These are phyloP conservation scores for Fraxinus greggii DNA, from an alignment of 305 asterid species.

Conservation along the genomic window DNA sequence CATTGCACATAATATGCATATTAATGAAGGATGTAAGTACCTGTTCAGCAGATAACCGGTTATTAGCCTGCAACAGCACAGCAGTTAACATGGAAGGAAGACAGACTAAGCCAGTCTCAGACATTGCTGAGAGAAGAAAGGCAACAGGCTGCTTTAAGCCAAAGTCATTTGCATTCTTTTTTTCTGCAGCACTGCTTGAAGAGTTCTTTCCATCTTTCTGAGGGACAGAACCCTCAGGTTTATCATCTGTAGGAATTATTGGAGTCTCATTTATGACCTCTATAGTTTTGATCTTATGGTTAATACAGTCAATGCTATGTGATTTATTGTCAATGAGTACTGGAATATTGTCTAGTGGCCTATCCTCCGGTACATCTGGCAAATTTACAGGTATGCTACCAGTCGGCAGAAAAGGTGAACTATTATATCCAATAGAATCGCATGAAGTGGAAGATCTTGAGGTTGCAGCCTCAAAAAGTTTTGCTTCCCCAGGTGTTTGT, in stretches of 20 bases:
- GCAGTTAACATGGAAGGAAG: conserved; percentile 99
- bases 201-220: conserved; percentile 45
- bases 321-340: conserved; percentile 29
- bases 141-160: conserved; percentile 57
- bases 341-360: conserved; percentile 36
- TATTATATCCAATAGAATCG: conserved; percentile 28
- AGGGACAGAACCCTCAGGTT: conserved; percentile 33
- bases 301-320: conserved; percentile 31
- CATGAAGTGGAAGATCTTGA: conserved; percentile 29
- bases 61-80: conserved; percentile 90
- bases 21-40: conserved; percentile 34
- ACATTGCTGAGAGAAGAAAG: conserved; percentile 79
- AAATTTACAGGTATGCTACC: conserved; percentile 31
- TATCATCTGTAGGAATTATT: conserved; percentile 37
- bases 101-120: conserved; percentile 94
- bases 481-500: conserved; percentile 27
- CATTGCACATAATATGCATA: conserved; percentile 7
- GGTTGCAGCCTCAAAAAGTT: conserved; percentile 39
- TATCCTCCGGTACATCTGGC: conserved; percentile 52
- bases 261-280: conserved; percentile 37
- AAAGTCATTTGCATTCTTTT: conserved; percentile 38
- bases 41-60: conserved; percentile 83
- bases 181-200: conserved; percentile 36
- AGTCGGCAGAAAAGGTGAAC: conserved; percentile 15
- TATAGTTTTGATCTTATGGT: conserved; percentile 29